Conservation (phyloP, 306 rosid genomes). For the Casuarina cunninghamiana region DNA sequence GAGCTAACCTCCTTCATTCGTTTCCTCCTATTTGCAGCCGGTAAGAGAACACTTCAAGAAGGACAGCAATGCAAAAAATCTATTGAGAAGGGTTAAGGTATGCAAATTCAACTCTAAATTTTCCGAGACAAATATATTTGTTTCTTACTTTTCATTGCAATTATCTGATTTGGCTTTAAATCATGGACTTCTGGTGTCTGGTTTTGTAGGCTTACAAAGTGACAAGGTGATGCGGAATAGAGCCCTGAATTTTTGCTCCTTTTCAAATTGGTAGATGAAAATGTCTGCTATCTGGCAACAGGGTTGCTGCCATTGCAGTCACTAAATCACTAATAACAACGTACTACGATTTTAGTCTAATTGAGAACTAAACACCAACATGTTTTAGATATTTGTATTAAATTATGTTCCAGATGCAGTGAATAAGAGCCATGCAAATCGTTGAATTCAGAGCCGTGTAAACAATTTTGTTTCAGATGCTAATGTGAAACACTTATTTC, state of each 20-base stretch:
- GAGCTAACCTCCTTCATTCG: background rate
- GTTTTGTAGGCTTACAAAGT: constrained; percentile 41
- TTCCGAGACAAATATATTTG: background rate
- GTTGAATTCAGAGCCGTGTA: no score
- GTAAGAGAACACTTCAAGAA: constrained; percentile 70
- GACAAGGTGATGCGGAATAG: constrained; percentile 27
- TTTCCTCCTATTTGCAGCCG: constrained; percentile 52
- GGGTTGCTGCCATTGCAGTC: no score
- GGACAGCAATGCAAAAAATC: constrained; percentile 67
- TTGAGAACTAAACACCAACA: background rate
- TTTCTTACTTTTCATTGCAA: background rate
- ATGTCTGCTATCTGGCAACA: no score
- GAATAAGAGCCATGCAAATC: background rate
- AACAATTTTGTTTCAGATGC: background rate
- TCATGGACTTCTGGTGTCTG: background rate
- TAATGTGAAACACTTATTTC: background rate
- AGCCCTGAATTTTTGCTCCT: no score
- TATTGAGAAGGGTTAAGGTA: constrained; percentile 75
- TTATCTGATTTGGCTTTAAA: background rate
- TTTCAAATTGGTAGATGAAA: no score
- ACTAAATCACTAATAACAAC: no score
- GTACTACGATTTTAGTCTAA: background rate
- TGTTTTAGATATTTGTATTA: background rate
- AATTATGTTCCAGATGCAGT: background rate
- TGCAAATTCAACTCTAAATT: constrained; percentile 8